Percentiles rank a stretch among this genome's conserved stretches.
Conservation (phyloP, 371 early-diverging fungal species). For the Zychaea mexicana region DNA sequence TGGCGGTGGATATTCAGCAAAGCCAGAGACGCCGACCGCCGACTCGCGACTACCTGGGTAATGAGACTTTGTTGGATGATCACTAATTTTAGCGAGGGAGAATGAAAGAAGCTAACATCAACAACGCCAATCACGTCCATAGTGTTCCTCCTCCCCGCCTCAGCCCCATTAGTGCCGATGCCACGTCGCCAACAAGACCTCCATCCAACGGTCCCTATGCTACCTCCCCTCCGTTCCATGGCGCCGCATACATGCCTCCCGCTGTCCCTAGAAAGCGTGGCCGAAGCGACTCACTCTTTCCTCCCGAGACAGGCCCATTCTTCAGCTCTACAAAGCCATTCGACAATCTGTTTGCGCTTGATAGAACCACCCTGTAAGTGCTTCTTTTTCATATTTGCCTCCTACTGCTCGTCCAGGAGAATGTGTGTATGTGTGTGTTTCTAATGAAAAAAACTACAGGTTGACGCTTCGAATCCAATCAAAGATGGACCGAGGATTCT, state of each 20-base stretch:
- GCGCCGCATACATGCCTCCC: neutral
- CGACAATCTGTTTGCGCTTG: constrained; percentile 63
- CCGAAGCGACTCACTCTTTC: constrained; percentile 30
- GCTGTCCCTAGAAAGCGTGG: constrained; percentile 12
- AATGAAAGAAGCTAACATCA: too few relatives aligned
- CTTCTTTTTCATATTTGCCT: neutral
- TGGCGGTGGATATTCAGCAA: neutral
- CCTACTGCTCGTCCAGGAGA: too few relatives aligned
- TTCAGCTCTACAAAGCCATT: constrained; percentile 67
- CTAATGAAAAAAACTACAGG: constrained; percentile 3
- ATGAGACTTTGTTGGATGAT: neutral
- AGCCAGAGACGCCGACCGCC: constrained; percentile 6
- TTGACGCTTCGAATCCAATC: constrained; percentile 51
- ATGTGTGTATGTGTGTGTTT: too few relatives aligned
- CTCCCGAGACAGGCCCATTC: constrained; percentile 56
- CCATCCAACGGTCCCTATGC: neutral
- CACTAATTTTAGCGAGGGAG: too few relatives aligned
- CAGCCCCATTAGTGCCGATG: constrained; percentile 13
- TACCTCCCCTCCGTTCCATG: neutral
- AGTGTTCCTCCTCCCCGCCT: constrained; percentile 6
- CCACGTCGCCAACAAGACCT: constrained; percentile 4
- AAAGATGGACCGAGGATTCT: constrained; percentile 81
- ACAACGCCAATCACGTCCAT: too few relatives aligned
- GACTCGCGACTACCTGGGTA: constrained; percentile 5
- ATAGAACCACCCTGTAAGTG: constrained; percentile 60